Conservation (phyloP, 441 rosid genomes). For the Brassica hybrid region DNA sequence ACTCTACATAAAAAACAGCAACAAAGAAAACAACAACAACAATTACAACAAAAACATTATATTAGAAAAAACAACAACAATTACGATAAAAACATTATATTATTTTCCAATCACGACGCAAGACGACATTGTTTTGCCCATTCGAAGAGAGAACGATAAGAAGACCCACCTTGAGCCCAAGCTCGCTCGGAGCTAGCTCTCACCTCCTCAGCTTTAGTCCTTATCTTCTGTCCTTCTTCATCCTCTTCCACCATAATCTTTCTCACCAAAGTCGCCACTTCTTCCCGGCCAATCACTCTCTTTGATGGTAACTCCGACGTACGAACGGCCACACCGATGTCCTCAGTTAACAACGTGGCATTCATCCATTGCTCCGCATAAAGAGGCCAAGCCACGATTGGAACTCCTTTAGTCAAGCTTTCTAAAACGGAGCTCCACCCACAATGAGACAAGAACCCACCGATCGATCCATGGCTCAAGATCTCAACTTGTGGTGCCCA, state of each 20-base stretch:
- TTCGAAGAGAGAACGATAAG: constrained; percentile 37
- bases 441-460: constrained; percentile 31
- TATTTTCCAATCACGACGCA: not conserved
- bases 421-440: too few relatives aligned
- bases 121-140: constrained; percentile 35
- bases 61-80: too few relatives aligned
- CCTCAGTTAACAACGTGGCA: constrained; percentile 49
- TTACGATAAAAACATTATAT: not conserved
- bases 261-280: constrained; percentile 46
- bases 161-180: constrained; percentile 45
- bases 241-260: constrained; percentile 39
- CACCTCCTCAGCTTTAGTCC: constrained; percentile 42
- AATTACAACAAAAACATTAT: too few relatives aligned
- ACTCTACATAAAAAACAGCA: too few relatives aligned
- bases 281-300: constrained; percentile 43
- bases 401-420: too few relatives aligned
- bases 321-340: constrained; percentile 45
- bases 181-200: constrained; percentile 41
- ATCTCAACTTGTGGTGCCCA: constrained; percentile 61
- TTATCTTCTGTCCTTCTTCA: constrained; percentile 37
- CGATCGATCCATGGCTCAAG: constrained; percentile 50
- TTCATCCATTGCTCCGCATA: constrained; percentile 55
- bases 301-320: constrained; percentile 35
- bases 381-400: too few relatives aligned
- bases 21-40: too few relatives aligned